Evolutionary conservation across 148 eudicot species (phyloP).

Genomic region (Suaeda aralocaspica): DNA sequence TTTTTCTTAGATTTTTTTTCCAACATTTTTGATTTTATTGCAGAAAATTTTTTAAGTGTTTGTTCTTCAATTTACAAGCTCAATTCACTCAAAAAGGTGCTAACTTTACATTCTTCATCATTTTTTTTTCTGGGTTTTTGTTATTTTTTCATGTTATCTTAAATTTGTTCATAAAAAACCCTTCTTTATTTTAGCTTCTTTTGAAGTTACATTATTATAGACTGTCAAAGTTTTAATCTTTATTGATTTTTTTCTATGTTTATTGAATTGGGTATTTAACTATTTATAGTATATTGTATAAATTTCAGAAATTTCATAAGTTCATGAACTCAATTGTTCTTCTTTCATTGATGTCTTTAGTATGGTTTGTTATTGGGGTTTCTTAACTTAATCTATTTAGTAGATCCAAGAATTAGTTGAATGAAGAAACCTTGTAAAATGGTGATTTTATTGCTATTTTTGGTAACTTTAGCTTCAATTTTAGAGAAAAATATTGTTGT

Average conservation of each 20-base stretch:
- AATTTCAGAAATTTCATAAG: neutral
- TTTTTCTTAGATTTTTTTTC: slow-evolving; percentile 16
- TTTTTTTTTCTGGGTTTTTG: slow-evolving; percentile 23
- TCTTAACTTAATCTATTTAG: slow-evolving; percentile 7
- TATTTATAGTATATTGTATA: slow-evolving; percentile 2
- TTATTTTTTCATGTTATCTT: neutral
- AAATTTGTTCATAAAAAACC: neutral
- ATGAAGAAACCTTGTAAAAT: neutral
- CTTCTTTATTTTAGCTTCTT: neutral
- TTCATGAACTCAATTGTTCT: slow-evolving; percentile 4
- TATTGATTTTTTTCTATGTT: neutral
- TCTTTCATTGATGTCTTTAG: neutral
- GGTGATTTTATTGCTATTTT: slow-evolving; percentile 26
- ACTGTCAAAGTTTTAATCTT: neutral
- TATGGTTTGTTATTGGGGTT: slow-evolving; percentile 1
- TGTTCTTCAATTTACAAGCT: slow-evolving; percentile 2
- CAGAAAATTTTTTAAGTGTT: slow-evolving; percentile 8
- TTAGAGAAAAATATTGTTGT: slow-evolving; percentile 35
- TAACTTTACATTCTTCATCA: slow-evolving; percentile 4
- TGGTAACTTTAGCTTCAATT: slow-evolving; percentile 29
- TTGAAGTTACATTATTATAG: slow-evolving; percentile 9
- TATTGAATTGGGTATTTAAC: neutral
- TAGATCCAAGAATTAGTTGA: slow-evolving; percentile 6
- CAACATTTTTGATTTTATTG: slow-evolving; percentile 7
- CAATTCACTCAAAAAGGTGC: slow-evolving; percentile 19